Conservation (phyloP, 2,329 filamentous ascomycete genomes). For the Ophidiomyces ophidiicola region DNA sequence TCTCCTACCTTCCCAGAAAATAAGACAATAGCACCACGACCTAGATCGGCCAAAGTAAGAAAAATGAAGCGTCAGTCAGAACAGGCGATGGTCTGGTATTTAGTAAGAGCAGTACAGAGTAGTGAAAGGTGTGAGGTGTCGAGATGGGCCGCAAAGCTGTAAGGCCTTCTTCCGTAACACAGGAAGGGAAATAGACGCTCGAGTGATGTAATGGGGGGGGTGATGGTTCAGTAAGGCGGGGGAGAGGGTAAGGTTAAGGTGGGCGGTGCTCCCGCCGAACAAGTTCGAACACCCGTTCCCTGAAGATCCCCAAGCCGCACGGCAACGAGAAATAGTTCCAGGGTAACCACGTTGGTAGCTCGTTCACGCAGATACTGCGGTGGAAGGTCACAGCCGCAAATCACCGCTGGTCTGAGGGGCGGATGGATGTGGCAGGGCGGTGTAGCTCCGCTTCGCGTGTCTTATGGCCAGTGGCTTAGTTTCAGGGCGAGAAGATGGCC, state of each 20-base stretch:
- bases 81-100: slow-evolving; percentile 1
- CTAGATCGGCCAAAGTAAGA: not conserved
- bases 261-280: too few relatives aligned
- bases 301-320: too few relatives aligned
- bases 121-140: not conserved
- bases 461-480: not conserved
- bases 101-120: too few relatives aligned
- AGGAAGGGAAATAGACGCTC: not conserved
- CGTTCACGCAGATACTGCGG: too few relatives aligned
- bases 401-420: not conserved
- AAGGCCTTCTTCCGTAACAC: not conserved
- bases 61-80: not conserved
- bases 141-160: slow-evolving; percentile 1
- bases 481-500: not conserved
- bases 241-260: not conserved
- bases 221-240: slow-evolving; percentile 6
- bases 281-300: too few relatives aligned
- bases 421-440: not conserved
- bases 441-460: not conserved
- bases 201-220: slow-evolving; percentile 3
- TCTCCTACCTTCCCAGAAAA: slow-evolving; percentile 10
- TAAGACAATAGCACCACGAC: not conserved
- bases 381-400: too few relatives aligned
- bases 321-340: too few relatives aligned
- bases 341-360: too few relatives aligned